These are phyloP conservation scores for Thuja plicata DNA, from an alignment of 83 land plant species.

Conservation along the genomic window DNA sequence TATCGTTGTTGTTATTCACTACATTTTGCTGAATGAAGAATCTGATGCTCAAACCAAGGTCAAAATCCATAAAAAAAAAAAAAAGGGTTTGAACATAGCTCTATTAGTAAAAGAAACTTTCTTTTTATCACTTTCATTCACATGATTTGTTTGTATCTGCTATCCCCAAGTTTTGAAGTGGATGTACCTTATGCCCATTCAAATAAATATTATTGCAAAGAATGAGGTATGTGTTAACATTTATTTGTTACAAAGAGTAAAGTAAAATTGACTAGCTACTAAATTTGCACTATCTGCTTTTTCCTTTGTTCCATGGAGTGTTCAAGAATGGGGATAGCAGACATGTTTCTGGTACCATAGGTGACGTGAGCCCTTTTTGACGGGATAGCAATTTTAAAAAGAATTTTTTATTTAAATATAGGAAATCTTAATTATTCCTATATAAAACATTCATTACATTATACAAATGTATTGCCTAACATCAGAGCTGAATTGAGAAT, in stretches of 20 bases:
- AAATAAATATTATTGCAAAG: conserved; percentile 52
- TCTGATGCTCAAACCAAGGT: background rate
- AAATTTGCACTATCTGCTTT: background rate
- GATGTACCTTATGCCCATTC: background rate
- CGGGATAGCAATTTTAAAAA: no score
- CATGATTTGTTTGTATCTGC: background rate
- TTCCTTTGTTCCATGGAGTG: no score
- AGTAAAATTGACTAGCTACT: background rate
- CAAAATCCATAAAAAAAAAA: conserved; percentile 25
- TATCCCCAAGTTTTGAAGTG: background rate
- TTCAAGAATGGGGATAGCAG: no score
- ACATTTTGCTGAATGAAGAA: background rate
- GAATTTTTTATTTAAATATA: no score
- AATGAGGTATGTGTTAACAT: conserved; percentile 71
- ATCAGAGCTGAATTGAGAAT: no score
- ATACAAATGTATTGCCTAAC: no score
- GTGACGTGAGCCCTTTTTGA: no score
- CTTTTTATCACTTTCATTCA: background rate
- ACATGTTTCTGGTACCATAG: no score
- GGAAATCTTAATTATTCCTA: no score
- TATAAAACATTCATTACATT: no score
- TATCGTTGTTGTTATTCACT: conserved; percentile 11
- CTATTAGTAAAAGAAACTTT: background rate
- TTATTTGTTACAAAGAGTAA: background rate
- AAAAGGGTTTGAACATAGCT: background rate